Evolutionary conservation across 139 green algal genomes (phyloP).

Genomic region (Tetratostichococcus sp.): DNA sequence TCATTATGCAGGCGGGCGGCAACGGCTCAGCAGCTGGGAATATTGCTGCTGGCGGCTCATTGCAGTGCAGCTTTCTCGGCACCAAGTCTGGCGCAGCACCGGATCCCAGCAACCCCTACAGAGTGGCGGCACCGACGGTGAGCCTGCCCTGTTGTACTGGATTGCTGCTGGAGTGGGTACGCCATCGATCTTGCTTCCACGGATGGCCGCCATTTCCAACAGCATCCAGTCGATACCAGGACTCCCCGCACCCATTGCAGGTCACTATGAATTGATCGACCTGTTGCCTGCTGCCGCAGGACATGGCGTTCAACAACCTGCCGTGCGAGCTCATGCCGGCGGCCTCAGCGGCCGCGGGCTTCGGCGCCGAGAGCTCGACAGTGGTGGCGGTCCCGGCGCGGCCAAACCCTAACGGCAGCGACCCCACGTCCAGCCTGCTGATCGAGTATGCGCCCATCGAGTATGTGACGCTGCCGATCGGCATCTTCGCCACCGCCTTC

Average conservation of each 20-base stretch:
- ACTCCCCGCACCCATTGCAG: too few species aligned
- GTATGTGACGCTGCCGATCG: not conserved
- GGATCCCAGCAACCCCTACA: not conserved
- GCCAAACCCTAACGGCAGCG: not conserved
- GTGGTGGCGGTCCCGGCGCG: not conserved
- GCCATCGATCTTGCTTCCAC: too few species aligned
- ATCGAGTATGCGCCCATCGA: not conserved
- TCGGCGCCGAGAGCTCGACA: too few species aligned
- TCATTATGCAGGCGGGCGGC: not conserved
- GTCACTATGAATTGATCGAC: too few species aligned
- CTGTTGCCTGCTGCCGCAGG: not conserved
- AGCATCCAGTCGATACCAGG: too few species aligned
- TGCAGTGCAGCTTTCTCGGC: not conserved
- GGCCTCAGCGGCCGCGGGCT: too few species aligned
- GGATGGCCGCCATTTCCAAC: too few species aligned
- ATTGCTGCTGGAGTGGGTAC: too few species aligned
- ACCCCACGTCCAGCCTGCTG: not conserved
- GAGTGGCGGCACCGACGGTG: not conserved
- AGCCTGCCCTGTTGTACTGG: not conserved
- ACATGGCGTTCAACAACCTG: conserved; percentile 2
- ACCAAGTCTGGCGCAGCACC: not conserved
- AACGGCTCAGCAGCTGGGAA: not conserved
- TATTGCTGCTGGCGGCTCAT: not conserved
- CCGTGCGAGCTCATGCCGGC: not conserved
- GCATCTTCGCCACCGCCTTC: not conserved